Base-by-base conservation (phyloP, 2,329 filamentous ascomycete genomes). In the Stagonosporopsis tanaceti region DNA sequence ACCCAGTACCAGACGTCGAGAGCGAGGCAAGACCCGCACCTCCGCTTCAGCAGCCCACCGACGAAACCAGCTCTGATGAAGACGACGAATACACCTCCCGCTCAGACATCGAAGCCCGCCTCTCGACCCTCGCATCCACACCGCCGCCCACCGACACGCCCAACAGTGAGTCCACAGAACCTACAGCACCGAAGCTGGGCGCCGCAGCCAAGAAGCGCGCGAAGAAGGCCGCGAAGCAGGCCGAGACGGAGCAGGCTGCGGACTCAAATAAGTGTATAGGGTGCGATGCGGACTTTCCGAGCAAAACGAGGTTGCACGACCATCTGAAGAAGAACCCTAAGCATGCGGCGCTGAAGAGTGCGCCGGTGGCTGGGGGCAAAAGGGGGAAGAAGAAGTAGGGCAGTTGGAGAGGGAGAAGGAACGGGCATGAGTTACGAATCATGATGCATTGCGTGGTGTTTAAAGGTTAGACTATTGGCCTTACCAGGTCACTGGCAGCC, bases 271-370 rank as follows among this genome's bases (percentile, higher is more conserved):
- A 88, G 67, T 98, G 95, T 72, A 85, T 89, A 2, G 85, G 87
- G 4, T 98, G 95, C 76, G 85, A 87, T 64, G 92, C 90, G 64
- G 84, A 79, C 0, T 99, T 98, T 78, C 86, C 85, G 0, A 92
- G 89, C 1, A 89, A 87, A 64, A 89, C 85, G 6, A 87, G 87
- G 63, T 77, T 96, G 17, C 94, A 94, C 72, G 80, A 84, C 50
- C 92, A 96, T 74, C 82, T 95, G 56, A 85, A 86, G 60, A 84
- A 68, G n/a, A 77, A 85, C 17, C 65, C 64, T 0, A 79, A 79
- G 9, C 91, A 95, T 77, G 89, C 88, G 6, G 84, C 86, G 28
- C 79, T 80, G 39, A 60, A 69, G 34, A 55, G 60, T 0, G 20
- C 32, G 1, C n/a, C 27, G 27, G 40, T 17, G 4, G 9, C 38